phyloP scores from a whole-genome alignment of 768 basidiomycete species.

The Boletus subcaerulescens region DNA sequence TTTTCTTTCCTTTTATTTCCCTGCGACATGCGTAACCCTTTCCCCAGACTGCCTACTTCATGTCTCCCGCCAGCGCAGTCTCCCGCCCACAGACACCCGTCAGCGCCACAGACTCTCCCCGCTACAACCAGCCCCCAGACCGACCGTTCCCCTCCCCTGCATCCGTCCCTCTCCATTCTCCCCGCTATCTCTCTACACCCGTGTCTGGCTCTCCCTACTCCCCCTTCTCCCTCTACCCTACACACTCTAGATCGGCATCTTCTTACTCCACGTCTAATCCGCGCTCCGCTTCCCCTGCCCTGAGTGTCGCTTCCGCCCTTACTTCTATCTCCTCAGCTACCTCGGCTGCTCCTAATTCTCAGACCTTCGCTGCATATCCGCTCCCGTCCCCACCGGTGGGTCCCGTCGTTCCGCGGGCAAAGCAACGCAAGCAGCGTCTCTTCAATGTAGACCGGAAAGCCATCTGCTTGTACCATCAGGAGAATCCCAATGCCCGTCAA shows the following conservation, averaged over 20 bases:
- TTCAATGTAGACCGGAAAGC: slow-evolving; percentile 70
- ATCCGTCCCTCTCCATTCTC: slow-evolving; percentile 35
- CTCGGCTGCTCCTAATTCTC: slow-evolving; percentile 31
- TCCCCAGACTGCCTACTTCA: slow-evolving; percentile 34
- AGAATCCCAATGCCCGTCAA: slow-evolving; percentile 69
- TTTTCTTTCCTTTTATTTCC: not conserved
- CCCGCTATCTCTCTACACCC: slow-evolving; percentile 46
- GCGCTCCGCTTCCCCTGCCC: slow-evolving; percentile 59
- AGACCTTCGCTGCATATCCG: slow-evolving; percentile 29
- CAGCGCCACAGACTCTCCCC: slow-evolving; percentile 31
- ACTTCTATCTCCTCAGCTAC: slow-evolving; percentile 49
- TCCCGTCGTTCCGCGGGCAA: slow-evolving; percentile 35
- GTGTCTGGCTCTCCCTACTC: slow-evolving; percentile 45
- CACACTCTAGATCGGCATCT: slow-evolving; percentile 47
- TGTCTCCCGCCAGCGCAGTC: slow-evolving; percentile 32
- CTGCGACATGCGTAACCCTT: slow-evolving; percentile 7
- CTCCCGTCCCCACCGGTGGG: slow-evolving; percentile 28
- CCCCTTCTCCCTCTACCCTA: slow-evolving; percentile 41
- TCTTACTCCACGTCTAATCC: slow-evolving; percentile 44
- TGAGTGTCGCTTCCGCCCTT: slow-evolving; percentile 52
- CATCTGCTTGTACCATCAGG: slow-evolving; percentile 66
- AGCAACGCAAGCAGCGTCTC: slow-evolving; percentile 71
- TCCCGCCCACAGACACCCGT: slow-evolving; percentile 41
- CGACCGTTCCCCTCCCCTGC: slow-evolving; percentile 23
- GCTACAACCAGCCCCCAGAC: slow-evolving; percentile 32